Conservation (phyloP, 805 yeast species). For the Saccharomyces jurei region DNA sequence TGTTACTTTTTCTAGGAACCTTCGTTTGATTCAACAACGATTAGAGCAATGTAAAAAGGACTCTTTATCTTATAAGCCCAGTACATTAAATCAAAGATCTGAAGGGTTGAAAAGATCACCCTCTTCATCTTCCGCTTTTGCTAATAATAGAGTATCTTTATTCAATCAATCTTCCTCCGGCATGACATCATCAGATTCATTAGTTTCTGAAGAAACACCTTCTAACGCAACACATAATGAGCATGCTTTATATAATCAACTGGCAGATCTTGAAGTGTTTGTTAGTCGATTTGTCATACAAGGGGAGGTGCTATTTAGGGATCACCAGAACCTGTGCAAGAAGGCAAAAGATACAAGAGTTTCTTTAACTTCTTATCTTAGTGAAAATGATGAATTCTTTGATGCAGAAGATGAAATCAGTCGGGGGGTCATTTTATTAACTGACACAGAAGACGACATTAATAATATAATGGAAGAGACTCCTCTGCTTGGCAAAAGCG, state of each 20-base stretch:
- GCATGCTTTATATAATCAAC: slow-evolving; percentile 20
- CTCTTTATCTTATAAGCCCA: slow-evolving; percentile 15
- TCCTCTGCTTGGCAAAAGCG: neutral
- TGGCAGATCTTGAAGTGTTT: slow-evolving; percentile 19
- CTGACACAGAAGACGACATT: slow-evolving; percentile 27
- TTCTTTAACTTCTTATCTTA: slow-evolving; percentile 25
- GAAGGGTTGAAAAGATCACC: slow-evolving; percentile 6
- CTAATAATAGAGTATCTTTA: slow-evolving; percentile 5
- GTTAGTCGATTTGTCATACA: slow-evolving; percentile 19
- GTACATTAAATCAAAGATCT: neutral
- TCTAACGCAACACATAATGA: neutral
- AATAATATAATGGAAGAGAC: neutral
- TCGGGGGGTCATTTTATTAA: slow-evolving; percentile 50
- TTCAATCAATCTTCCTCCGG: slow-evolving; percentile 1
- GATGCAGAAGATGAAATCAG: slow-evolving; percentile 57
- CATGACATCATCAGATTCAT: slow-evolving; percentile 1
- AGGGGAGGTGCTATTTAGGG: slow-evolving; percentile 14
- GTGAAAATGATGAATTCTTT: slow-evolving; percentile 45
- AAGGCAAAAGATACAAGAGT: slow-evolving; percentile 9
- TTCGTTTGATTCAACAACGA: slow-evolving; percentile 20
- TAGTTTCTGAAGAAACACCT: neutral
- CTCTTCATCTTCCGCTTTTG: slow-evolving; percentile 12
- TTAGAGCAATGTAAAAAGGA: slow-evolving; percentile 24
- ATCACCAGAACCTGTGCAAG: slow-evolving; percentile 10
- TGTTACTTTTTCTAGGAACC: slow-evolving; percentile 13